Base-by-base conservation (phyloP, 805 yeast genomes). In the Blastobotrys attinorum region DNA sequence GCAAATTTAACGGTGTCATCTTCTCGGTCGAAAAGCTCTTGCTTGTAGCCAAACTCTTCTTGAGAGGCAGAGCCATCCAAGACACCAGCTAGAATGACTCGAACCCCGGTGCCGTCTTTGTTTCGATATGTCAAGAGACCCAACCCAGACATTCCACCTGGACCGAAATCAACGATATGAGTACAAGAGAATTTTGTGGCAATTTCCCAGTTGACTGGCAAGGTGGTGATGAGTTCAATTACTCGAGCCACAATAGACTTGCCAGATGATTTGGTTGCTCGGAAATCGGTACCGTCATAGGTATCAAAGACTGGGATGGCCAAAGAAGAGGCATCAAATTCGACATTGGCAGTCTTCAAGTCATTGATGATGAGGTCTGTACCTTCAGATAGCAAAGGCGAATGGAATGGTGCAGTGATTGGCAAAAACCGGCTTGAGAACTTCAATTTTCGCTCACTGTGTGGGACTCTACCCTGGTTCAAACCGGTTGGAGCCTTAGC, bases 51-150 rank as follows among this genome's bases (percentile, higher is more conserved):
- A 55, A 80, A 83, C 61, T 90, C 97, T 45, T 86, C 90, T 50
- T 83, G 86, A 36, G 71, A 66, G 37, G 75, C 68, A 38, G 73
- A 68, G 43, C 69, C 70, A 54, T 85, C 96, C 47, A 92, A 70
- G 50, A 92, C 81, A 64, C 97, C 97, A 42, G 95, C 97, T 55
- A 94, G 76, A 56, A 92, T 86, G 52, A 90, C 72, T 67, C 99
- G 83, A 40, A 84, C 83, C 67, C 99, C 99, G 42, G 97, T 87
- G 66, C 99, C 99, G 58, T 92, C 98, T 67, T 90, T 92, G 73
- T 90, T 92, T 69, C 95, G 83, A 69, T 88, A 96, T 46, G 98
- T 92, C 56, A 92, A 75, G 49, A 84, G 84, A 69, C 98, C 98
- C 54, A 92, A 73, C 58, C 98, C 99, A 37, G 97, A 85, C 31